These are phyloP conservation scores for Aspergillus thermomutatus DNA, from an alignment of 2,329 filamentous ascomycete species.

Conservation along the genomic window DNA sequence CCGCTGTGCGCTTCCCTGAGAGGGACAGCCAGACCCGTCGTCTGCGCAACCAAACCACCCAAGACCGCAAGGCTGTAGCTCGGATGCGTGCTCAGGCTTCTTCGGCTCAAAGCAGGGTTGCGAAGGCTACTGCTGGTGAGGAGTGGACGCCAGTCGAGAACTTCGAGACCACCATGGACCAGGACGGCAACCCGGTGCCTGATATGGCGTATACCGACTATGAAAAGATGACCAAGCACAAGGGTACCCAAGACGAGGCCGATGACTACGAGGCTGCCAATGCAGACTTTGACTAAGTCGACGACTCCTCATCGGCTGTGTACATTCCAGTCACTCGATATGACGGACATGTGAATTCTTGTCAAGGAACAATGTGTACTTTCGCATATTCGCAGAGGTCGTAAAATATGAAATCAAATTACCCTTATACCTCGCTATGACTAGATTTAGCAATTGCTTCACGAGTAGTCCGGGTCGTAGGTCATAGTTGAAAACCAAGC, in stretches of 20 bases:
- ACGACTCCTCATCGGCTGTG: neutral
- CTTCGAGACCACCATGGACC: slow-evolving; percentile 29
- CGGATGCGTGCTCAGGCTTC: slow-evolving; percentile 11
- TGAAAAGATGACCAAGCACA: slow-evolving; percentile 15
- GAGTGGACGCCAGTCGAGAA: slow-evolving; percentile 27
- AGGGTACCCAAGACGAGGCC: slow-evolving; percentile 18
- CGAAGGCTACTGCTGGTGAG: neutral
- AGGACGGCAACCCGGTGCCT: slow-evolving; percentile 31
- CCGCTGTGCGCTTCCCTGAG: slow-evolving; percentile 21
- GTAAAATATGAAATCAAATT: neutral
- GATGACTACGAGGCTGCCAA: slow-evolving; percentile 31
- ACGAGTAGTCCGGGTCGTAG: neutral
- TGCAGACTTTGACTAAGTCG: slow-evolving; percentile 26
- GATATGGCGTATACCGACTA: slow-evolving; percentile 25
- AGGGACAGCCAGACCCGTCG: slow-evolving; percentile 19
- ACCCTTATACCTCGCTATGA: neutral
- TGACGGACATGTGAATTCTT: neutral
- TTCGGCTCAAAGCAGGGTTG: slow-evolving; percentile 2
- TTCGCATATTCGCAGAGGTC: neutral
- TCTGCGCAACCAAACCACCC: slow-evolving; percentile 18
- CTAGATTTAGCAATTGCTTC: neutral
- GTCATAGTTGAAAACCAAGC: neutral
- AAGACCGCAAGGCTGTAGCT: slow-evolving; percentile 19
- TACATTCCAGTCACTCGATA: neutral
- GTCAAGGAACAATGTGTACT: neutral